phyloP scores from a whole-genome alignment of 441 rosid species.

The Kokia cookei region DNA sequence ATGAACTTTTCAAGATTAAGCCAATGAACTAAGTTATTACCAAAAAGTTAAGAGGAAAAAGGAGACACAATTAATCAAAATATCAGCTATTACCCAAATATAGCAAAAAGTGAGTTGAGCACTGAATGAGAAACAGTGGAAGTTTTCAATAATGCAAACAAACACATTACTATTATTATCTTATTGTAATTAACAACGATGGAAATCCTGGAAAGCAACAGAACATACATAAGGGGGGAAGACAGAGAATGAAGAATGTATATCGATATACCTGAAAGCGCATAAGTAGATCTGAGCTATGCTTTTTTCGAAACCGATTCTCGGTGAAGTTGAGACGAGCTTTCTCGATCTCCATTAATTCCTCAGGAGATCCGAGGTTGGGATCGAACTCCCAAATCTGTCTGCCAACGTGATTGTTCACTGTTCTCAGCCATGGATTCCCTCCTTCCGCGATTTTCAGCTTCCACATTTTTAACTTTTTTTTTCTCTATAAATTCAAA shows the following conservation, averaged over 20 bases:
- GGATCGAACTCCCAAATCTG: conserved; percentile 85
- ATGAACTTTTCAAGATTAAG: neutral
- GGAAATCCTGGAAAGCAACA: neutral
- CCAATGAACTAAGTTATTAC: neutral
- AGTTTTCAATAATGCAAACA: neutral
- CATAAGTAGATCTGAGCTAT: conserved; percentile 75
- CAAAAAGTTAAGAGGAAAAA: neutral
- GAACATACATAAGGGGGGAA: neutral
- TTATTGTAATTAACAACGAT: neutral
- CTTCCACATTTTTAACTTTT: conserved; percentile 48
- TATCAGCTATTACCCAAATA: neutral
- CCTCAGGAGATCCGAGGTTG: conserved; percentile 53
- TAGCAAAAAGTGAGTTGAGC: neutral
- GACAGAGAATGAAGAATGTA: neutral
- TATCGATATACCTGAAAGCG: conserved; percentile 51
- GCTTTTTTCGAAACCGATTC: conserved; percentile 50
- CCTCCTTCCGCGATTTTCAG: conserved; percentile 74
- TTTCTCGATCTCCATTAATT: conserved; percentile 44
- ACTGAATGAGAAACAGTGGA: neutral
- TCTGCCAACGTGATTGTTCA: conserved; percentile 61
- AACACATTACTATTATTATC: neutral
- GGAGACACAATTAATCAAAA: neutral
- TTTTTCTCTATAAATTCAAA: neutral
- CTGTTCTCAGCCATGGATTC: conserved; percentile 63
- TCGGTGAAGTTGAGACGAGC: conserved; percentile 40